Conservation (phyloP, 371 early-diverging fungal genomes). For the Lichtheimia corymbifera region DNA sequence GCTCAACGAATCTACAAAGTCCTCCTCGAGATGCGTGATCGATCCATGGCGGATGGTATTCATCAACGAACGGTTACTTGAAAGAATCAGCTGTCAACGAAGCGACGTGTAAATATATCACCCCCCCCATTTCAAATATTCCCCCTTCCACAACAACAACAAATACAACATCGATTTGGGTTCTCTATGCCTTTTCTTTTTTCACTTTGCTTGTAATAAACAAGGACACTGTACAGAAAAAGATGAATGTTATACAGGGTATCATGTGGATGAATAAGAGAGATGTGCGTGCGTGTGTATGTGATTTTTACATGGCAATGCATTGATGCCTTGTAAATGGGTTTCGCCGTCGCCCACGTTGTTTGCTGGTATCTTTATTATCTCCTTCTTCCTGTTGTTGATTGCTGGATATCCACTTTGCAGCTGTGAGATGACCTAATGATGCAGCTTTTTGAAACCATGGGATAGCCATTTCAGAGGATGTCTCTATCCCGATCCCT, state of each 20-base stretch:
- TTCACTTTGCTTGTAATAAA: no score
- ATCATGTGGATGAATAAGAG: not conserved
- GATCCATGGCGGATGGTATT: not conserved
- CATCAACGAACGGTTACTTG: no score
- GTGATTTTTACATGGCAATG: conserved; percentile 1
- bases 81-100: no score
- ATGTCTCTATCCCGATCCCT: conserved; percentile 55
- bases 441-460: conserved; percentile 74
- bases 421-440: conserved; percentile 44
- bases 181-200: no score
- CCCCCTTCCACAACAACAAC: no score
- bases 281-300: no score
- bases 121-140: no score
- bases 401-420: not conserved
- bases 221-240: no score
- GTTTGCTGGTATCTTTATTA: not conserved
- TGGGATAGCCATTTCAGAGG: conserved; percentile 41
- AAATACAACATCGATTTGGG: no score
- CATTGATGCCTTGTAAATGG: not conserved
- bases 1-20: not conserved
- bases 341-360: not conserved
- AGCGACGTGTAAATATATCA: no score
- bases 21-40: not conserved
- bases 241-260: no score
- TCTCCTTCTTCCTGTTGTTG: not conserved